A percentile compares a stretch with the other conserved stretches of the same genome.
Evolutionary conservation across 352 stramenopile genomes (phyloP).

Genomic region (Phytopythium boreale): DNA sequence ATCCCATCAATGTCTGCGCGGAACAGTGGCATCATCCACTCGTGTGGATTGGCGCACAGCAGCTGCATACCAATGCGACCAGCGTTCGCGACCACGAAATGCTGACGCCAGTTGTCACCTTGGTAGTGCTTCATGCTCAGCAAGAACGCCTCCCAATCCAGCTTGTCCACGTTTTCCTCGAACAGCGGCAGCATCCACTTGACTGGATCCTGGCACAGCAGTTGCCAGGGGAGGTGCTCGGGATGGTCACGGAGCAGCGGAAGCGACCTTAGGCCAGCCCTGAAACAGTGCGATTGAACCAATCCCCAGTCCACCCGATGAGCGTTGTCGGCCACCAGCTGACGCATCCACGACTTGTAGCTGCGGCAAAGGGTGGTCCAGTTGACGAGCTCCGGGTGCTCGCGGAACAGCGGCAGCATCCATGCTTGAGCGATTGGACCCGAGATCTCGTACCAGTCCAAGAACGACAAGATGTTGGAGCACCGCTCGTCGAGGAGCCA

Average conservation of each 20-base stretch:
- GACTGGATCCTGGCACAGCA: too few relatives aligned
- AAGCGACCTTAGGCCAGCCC: not conserved
- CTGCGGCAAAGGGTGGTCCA: not conserved
- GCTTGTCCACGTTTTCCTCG: too few relatives aligned
- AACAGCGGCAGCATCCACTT: too few relatives aligned
- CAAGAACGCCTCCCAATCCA: too few relatives aligned
- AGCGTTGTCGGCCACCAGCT: not conserved
- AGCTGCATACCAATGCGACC: too few relatives aligned
- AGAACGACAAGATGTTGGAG: not conserved
- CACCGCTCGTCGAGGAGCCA: not conserved
- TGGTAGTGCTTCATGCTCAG: too few relatives aligned
- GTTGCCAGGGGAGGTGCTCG: too few relatives aligned
- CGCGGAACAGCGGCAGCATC: constrained; percentile 1
- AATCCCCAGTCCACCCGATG: not conserved
- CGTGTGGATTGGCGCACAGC: too few relatives aligned
- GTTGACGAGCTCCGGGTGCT: not conserved
- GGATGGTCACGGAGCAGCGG: not conserved
- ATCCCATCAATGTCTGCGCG: too few relatives aligned
- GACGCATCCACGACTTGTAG: not conserved
- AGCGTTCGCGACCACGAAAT: too few relatives aligned
- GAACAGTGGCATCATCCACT: too few relatives aligned
- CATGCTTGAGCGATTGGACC: not conserved
- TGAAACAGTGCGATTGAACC: not conserved
- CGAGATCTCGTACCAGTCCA: not conserved
- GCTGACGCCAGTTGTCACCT: too few relatives aligned